Conservation (phyloP, 2,329 filamentous ascomycete genomes). For the Cryoendolithus antarcticus region DNA sequence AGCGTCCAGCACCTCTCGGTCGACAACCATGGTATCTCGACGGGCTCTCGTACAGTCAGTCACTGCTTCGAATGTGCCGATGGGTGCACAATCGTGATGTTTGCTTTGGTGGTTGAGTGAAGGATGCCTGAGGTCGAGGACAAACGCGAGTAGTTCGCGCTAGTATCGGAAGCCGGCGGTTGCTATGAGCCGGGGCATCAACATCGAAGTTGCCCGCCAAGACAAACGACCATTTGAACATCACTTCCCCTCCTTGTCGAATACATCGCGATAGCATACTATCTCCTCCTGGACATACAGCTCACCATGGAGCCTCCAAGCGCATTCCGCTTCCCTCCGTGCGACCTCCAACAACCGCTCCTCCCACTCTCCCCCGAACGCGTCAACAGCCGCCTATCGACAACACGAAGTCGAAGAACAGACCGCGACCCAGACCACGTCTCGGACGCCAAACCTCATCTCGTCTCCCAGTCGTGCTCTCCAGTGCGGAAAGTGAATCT, state of each 20-base stretch:
- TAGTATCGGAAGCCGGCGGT: too few species aligned
- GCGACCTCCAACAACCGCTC: slow-evolving; percentile 36
- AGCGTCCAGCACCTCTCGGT: too few species aligned
- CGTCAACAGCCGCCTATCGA: slow-evolving; percentile 36
- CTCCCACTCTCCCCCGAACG: slow-evolving; percentile 53
- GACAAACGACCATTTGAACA: not conserved
- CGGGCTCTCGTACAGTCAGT: too few species aligned
- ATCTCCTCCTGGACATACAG: not conserved
- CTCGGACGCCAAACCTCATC: slow-evolving; percentile 19
- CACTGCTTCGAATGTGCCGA: too few species aligned
- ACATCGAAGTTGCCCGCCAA: too few species aligned
- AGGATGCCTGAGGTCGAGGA: too few species aligned
- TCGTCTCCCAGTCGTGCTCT: slow-evolving; percentile 15
- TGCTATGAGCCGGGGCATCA: too few species aligned
- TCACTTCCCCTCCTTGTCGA: not conserved
- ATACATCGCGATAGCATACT: not conserved
- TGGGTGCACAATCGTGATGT: too few species aligned
- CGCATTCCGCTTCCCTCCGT: slow-evolving; percentile 41
- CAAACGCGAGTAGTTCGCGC: too few species aligned
- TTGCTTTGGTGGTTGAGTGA: too few species aligned
- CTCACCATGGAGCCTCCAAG: slow-evolving; percentile 26
- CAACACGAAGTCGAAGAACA: slow-evolving; percentile 28
- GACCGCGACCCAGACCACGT: slow-evolving; percentile 24
- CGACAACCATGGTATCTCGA: too few species aligned
- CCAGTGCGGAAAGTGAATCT: slow-evolving; percentile 21